Evolutionary conservation across 768 basidiomycete genomes (phyloP), one percentile per base, ranked within the genome.

Genomic region (Ramaria sp.): DNA sequence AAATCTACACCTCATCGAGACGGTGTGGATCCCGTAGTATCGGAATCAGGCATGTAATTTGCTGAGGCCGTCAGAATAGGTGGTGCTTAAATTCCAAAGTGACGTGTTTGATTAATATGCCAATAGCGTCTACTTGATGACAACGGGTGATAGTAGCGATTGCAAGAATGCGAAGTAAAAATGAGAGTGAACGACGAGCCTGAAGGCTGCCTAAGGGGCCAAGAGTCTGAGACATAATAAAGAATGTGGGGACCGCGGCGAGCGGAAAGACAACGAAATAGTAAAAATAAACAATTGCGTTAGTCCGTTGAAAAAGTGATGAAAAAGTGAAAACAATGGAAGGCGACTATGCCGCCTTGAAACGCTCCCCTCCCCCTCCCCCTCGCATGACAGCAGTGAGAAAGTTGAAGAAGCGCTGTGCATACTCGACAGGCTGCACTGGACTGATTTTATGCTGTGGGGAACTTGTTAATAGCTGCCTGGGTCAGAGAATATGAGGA

Each of bases 371-470:
- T 20, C 85, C 86, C 45, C 75, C 88, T 9, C 90, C 89, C 20
- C 88, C 86, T 2, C 84, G 81, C 84, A 92, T 90, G 64, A 86
- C 78, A 22, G 87, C 85, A 67, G 82, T 84, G 83, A 93, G 85
- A 63, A 93, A 93, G 24, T 75, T 59, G 69, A 89, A 84, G 77
- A 99, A 98, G 46, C 96, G 82, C 38, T 89, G 81, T 3, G 82
- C 86, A 66, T 99, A 98, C 63, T 94, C 89, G 7, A 70, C 63
- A 0, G 96, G 92, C 2, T 86, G 86, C 1, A 97, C 91, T 6
- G 94, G 91, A 53, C 91, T 94, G 63, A 98, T 98, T 67, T 89
- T 94, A 66, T 93, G 91, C 92, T 96, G 63, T 10, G 61, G n/a
- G 15, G 61, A 27, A 57, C 22, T 51, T 10, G 49, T 33, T 22